Base-by-base conservation (phyloP, 2,329 filamentous ascomycete species). In the Tolypocladium guangdongense region DNA sequence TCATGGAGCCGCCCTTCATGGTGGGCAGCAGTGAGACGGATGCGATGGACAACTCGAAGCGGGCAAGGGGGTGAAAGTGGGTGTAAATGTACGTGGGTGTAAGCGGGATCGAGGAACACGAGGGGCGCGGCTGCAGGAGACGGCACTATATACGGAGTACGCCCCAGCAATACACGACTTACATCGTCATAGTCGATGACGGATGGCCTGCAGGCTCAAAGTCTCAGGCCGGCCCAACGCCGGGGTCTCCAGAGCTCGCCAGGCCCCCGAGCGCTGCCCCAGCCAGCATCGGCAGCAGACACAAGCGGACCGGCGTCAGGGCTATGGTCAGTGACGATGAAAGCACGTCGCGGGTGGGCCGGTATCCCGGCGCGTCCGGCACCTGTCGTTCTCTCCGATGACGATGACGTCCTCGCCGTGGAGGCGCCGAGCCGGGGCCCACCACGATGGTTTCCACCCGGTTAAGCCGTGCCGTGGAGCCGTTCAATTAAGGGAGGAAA, bases 1-100 rank as follows among this genome's bases (percentile, higher is more conserved):
- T 66, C 57, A 60, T 59, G 53, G 60, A 63, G 41, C 54, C 58
- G 22, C 46, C 48, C 55, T 50, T 56, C 54, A 59, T 60, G 51
- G 36, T 46, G 36, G 6, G 43, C 43, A 16, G 43, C 18, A 14
- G 20, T 5, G 27, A 12, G 43, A 30, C 1, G n/a, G 43, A 18
- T 1, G 18, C 11, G 27, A 32, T 12, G 27, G 32, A 33, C 10
- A 11, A 11, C 32, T 10, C 0, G 2, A 6, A 1, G 7, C 2
- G 16, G 6, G 7, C 7, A n/a, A 10, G n/a, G 27, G 24, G 27
- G 27, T 46, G 43, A 32, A 32, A 46, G 43, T 32, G 43, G 43
- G 0, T n/a, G n/a, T n/a, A n/a, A n/a, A n/a, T n/a, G n/a, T n/a
- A n/a, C n/a, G n/a, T n/a, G n/a, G n/a, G 27, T 46, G 43, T 46